These are phyloP conservation scores for Stephania japonica DNA, from an alignment of 164 flowering plant species.

Conservation along the genomic window DNA sequence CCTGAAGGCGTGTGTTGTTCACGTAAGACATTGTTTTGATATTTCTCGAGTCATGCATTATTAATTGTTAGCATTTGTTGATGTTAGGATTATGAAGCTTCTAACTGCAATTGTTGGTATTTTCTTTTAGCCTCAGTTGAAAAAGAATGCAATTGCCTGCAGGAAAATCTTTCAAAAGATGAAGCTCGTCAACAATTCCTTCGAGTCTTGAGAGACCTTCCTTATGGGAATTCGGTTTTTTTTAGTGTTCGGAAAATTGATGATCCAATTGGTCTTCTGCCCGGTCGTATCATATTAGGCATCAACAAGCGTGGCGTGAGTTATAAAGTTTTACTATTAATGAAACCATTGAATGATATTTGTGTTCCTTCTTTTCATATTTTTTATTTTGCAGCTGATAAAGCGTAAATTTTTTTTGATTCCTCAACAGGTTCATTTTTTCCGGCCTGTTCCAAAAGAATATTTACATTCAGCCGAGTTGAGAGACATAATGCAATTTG, in stretches of 20 bases:
- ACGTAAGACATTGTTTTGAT: background rate
- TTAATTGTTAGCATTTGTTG: background rate
- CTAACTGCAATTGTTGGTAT: background rate
- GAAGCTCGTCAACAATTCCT: constrained; percentile 96
- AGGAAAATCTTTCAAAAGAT: constrained; percentile 87
- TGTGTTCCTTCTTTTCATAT: background rate
- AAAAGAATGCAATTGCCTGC: constrained; percentile 3
- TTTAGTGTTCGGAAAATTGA: constrained; percentile 94
- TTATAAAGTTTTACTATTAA: constrained; percentile 1
- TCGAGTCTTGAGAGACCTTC: constrained; percentile 73
- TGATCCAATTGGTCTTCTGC: constrained; percentile 97
- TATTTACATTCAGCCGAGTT: constrained; percentile 96
- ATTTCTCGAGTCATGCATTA: background rate
- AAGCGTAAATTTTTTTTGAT: constrained; percentile 11
- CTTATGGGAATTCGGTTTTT: constrained; percentile 95
- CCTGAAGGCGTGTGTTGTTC: background rate
- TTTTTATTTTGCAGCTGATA: background rate
- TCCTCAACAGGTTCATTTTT: constrained; percentile 79
- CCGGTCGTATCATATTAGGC: constrained; percentile 89
- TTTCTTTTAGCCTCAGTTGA: background rate
- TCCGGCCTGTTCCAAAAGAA: constrained; percentile 99
- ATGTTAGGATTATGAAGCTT: background rate
- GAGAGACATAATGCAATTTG: constrained; percentile 99
- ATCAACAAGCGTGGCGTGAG: constrained; percentile 97
- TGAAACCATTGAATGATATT: background rate